Percentiles rank a stretch among this genome's conserved stretches.
These are phyloP conservation scores for Pythium sukuiense DNA, from an alignment of 352 stramenopile species.

Conservation along the genomic window DNA sequence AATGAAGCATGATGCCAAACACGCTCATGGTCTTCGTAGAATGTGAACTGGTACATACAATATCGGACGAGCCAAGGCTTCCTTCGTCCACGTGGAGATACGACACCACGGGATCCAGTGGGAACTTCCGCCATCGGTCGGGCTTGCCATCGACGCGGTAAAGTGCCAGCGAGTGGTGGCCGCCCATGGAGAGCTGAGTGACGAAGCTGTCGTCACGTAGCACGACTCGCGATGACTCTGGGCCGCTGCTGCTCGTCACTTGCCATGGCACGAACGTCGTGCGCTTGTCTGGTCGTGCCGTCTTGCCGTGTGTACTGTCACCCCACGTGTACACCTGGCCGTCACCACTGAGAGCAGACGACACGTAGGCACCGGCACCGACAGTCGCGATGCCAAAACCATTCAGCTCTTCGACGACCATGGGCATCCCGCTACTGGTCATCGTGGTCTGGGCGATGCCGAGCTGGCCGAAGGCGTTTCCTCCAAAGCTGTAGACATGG, in stretches of 20 bases:
- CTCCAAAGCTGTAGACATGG: slow-evolving; percentile 72
- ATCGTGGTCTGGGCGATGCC: slow-evolving; percentile 39
- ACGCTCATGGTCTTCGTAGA: slow-evolving; percentile 17
- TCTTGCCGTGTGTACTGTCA: slow-evolving; percentile 54
- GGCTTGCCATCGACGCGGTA: slow-evolving; percentile 45
- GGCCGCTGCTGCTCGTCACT: slow-evolving; percentile 25
- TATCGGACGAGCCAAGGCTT: slow-evolving; percentile 8
- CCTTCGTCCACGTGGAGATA: slow-evolving; percentile 19
- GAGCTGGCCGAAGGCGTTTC: slow-evolving; percentile 65
- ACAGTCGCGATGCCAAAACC: slow-evolving; percentile 30
- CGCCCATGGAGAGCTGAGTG: slow-evolving; percentile 59
- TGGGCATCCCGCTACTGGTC: slow-evolving; percentile 55
- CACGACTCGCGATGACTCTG: slow-evolving; percentile 16
- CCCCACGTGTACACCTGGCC: slow-evolving; percentile 74
- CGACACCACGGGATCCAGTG: slow-evolving; percentile 32
- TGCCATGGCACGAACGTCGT: slow-evolving; percentile 71
- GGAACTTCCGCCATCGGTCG: slow-evolving; percentile 71
- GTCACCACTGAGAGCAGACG: slow-evolving; percentile 52
- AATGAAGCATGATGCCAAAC: slow-evolving; percentile 50
- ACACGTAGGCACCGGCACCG: slow-evolving; percentile 55
- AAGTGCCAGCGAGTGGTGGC: slow-evolving; percentile 56
- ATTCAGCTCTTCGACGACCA: slow-evolving; percentile 54
- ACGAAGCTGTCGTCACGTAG: slow-evolving; percentile 32
- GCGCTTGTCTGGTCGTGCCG: slow-evolving; percentile 34
- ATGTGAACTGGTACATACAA: slow-evolving; percentile 38